Conservation (phyloP, 352 stramenopile genomes). For the Aphanomyces invadans region DNA sequence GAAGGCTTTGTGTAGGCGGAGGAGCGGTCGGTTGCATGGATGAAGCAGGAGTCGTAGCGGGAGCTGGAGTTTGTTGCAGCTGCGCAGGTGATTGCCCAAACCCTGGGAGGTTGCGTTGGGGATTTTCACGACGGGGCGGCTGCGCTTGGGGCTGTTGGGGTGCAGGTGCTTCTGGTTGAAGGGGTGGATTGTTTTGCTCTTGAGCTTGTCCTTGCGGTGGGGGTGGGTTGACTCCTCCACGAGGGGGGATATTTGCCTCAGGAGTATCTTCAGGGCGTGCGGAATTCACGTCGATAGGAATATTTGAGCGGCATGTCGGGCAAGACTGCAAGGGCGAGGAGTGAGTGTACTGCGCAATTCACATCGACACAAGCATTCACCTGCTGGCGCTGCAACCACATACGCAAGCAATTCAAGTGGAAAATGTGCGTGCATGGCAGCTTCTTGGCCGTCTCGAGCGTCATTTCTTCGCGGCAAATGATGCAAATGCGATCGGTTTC, state of each 20-base stretch:
- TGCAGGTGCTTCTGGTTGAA: not conserved
- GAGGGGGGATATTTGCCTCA: not conserved
- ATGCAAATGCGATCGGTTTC: constrained; percentile 91
- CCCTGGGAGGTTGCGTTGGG: not conserved
- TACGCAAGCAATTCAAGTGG: constrained; percentile 95
- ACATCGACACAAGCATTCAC: no score
- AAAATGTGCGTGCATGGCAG: constrained; percentile 97
- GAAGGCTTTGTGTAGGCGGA: no score
- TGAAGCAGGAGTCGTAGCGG: not conserved
- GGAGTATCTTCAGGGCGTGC: constrained; percentile 37
- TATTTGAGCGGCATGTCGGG: constrained; percentile 94
- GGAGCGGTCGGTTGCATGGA: not conserved
- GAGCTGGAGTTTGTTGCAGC: not conserved
- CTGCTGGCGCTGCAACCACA: constrained; percentile 98
- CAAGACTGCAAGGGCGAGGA: constrained; percentile 83
- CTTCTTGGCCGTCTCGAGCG: constrained; percentile 86
- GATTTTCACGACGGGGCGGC: not conserved
- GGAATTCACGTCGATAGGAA: constrained; percentile 53
- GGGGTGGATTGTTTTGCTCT: not conserved
- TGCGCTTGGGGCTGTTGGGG: not conserved
- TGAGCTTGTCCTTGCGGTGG: not conserved
- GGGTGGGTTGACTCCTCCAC: not conserved
- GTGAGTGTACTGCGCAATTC: no score
- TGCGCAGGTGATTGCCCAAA: not conserved
- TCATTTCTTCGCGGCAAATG: constrained; percentile 95